These are phyloP conservation scores for Ophiocordyceps polyrhachis-furcata DNA, from an alignment of 2,329 filamentous ascomycete genomes.

Conservation along the genomic window DNA sequence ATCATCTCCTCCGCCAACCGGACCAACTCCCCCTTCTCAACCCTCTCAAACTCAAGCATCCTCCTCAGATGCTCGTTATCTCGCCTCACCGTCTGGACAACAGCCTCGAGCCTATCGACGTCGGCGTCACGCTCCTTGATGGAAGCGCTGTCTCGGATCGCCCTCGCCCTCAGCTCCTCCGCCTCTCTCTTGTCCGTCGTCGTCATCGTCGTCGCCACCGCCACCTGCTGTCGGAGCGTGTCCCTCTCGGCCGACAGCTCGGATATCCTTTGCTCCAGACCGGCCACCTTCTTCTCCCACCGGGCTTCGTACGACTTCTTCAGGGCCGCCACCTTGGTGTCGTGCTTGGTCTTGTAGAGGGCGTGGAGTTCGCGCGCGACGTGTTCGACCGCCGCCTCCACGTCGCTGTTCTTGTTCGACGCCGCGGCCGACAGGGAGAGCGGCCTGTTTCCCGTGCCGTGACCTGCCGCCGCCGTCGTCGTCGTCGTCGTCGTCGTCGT, in stretches of 20 bases:
- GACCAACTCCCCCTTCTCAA: slow-evolving; percentile 72
- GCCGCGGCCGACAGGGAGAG: not conserved
- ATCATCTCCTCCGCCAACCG: slow-evolving; percentile 73
- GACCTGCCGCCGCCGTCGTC: slow-evolving; percentile 4
- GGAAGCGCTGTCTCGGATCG: slow-evolving; percentile 46
- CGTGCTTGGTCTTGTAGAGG: slow-evolving; percentile 93
- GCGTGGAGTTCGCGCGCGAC: slow-evolving; percentile 86
- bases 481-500: slow-evolving; percentile 2
- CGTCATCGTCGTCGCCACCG: not conserved
- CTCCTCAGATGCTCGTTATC: slow-evolving; percentile 48
- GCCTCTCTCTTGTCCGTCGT: not conserved
- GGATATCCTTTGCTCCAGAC: slow-evolving; percentile 54
- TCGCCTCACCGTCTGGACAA: slow-evolving; percentile 48
- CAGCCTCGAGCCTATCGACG: slow-evolving; percentile 54
- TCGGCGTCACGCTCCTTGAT: slow-evolving; percentile 54
- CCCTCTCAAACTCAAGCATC: slow-evolving; percentile 53
- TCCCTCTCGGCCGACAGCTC: slow-evolving; percentile 58
- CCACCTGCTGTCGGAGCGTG: slow-evolving; percentile 29
- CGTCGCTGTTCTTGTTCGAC: slow-evolving; percentile 37
- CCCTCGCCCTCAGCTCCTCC: slow-evolving; percentile 34
- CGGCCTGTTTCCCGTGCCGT: not conserved
- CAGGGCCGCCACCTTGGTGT: slow-evolving; percentile 82
- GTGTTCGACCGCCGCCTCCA: slow-evolving; percentile 73
- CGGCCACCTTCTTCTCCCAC: slow-evolving; percentile 73
- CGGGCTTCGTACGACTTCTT: slow-evolving; percentile 72